These are phyloP conservation scores for Phytophthora melonis DNA, from an alignment of 352 stramenopile species.

Conservation along the genomic window DNA sequence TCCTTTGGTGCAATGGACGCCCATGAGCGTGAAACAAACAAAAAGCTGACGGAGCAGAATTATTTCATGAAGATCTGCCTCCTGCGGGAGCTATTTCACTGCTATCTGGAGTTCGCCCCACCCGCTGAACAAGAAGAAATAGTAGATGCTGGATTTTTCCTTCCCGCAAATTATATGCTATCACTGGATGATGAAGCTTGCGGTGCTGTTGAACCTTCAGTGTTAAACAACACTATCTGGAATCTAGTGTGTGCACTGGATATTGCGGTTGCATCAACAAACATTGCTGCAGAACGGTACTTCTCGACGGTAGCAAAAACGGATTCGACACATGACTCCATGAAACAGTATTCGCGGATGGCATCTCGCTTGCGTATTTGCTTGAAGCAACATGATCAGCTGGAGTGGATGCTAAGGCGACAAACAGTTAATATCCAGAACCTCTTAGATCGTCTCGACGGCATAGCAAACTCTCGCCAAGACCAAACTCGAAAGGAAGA, in stretches of 20 bases:
- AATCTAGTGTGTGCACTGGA: slow-evolving; percentile 60
- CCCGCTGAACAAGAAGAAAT: slow-evolving; percentile 42
- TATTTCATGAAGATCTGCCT: slow-evolving; percentile 58
- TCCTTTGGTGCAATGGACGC: slow-evolving; percentile 17
- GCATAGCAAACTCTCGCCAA: neutral
- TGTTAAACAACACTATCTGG: slow-evolving; percentile 53
- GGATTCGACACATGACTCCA: slow-evolving; percentile 28
- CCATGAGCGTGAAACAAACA: slow-evolving; percentile 21
- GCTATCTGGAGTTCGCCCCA: slow-evolving; percentile 51
- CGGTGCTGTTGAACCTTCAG: slow-evolving; percentile 24
- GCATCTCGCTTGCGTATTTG: slow-evolving; percentile 49
- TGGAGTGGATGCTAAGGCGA: slow-evolving; percentile 44
- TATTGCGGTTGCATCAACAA: slow-evolving; percentile 49
- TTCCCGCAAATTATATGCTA: slow-evolving; percentile 38
- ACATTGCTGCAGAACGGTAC: slow-evolving; percentile 42
- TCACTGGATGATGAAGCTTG: slow-evolving; percentile 15
- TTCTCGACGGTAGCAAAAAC: slow-evolving; percentile 12
- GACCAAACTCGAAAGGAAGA: slow-evolving; percentile 22
- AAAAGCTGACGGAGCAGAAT: slow-evolving; percentile 33
- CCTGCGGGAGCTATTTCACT: slow-evolving; percentile 57
- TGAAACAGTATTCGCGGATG: slow-evolving; percentile 43
- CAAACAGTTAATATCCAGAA: slow-evolving; percentile 41
- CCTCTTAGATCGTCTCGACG: slow-evolving; percentile 19
- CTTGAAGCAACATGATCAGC: slow-evolving; percentile 54
- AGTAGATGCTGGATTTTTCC: slow-evolving; percentile 58